These are phyloP conservation scores for Onygenales sp. DNA, from an alignment of 2,329 filamentous ascomycete genomes.

Conservation along the genomic window DNA sequence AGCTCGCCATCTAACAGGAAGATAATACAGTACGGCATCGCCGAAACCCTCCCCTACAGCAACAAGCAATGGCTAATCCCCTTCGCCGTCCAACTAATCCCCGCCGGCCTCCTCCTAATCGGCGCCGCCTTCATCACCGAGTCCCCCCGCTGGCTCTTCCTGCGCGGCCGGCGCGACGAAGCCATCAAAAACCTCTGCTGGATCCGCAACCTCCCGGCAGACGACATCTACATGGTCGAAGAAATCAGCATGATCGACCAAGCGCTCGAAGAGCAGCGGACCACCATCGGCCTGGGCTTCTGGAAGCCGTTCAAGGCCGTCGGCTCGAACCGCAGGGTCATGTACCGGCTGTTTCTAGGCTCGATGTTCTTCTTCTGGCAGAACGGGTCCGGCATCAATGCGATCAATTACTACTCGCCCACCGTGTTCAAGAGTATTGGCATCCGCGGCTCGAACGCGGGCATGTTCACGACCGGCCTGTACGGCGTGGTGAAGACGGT, in stretches of 20 bases:
- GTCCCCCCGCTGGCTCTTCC: conserved; percentile 62
- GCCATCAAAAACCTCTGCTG: conserved; percentile 45
- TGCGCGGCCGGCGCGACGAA: conserved; percentile 58
- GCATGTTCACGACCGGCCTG: conserved; percentile 61
- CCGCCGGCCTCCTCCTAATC: conserved; percentile 36
- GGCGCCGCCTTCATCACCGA: conserved; percentile 54
- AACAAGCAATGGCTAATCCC: conserved; percentile 34
- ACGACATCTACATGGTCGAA: conserved; percentile 57
- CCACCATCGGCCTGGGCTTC: conserved; percentile 59
- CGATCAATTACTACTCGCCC: conserved; percentile 66
- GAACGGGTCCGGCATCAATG: conserved; percentile 68
- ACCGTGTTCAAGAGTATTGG: conserved; percentile 60
- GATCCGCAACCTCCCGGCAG: conserved; percentile 31
- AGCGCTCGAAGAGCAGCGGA: conserved; percentile 55
- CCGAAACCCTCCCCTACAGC: conserved; percentile 3
- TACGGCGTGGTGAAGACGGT: conserved; percentile 68
- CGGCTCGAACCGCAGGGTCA: conserved; percentile 47
- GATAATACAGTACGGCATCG: background rate
- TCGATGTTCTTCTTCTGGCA: conserved; percentile 69
- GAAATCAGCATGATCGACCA: conserved; percentile 62
- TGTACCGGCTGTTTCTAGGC: conserved; percentile 65
- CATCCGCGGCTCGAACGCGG: conserved; percentile 48
- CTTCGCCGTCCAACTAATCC: conserved; percentile 33
- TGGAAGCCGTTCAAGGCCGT: conserved; percentile 59
- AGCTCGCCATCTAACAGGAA: too few relatives aligned